Conservation (phyloP, 2,329 filamentous ascomycete genomes). For the Hymenoscyphus scutula region DNA sequence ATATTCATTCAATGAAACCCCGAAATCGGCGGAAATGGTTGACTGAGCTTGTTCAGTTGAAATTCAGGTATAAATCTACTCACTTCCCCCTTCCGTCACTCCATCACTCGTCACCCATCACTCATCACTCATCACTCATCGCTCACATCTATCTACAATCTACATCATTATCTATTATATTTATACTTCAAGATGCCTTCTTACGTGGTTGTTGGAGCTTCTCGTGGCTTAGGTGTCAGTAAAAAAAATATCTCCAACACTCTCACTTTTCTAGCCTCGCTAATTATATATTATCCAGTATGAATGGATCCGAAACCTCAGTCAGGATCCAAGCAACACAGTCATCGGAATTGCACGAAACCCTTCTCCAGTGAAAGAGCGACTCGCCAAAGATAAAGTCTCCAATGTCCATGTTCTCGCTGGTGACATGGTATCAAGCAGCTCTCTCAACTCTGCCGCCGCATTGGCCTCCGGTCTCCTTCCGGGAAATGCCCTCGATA, state of each 20-base stretch:
- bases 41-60: too few relatives aligned
- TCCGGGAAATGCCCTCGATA: conserved; percentile 30
- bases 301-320: conserved; percentile 48
- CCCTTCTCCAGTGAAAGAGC: conserved; percentile 44
- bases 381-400: conserved; percentile 34
- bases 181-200: conserved; percentile 19
- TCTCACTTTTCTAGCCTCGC: not conserved
- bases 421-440: conserved; percentile 42
- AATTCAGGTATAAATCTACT: too few relatives aligned
- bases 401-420: conserved; percentile 47
- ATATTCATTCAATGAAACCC: too few relatives aligned
- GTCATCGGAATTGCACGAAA: conserved; percentile 50
- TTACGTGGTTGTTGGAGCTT: conserved; percentile 25
- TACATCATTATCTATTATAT: too few relatives aligned
- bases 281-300: conserved; percentile 38
- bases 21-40: too few relatives aligned
- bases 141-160: too few relatives aligned
- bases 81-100: too few relatives aligned
- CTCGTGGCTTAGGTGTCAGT: conserved; percentile 25
- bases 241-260: not conserved
- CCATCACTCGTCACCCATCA: too few relatives aligned
- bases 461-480: conserved; percentile 25
- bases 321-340: conserved; percentile 42
- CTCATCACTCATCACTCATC: too few relatives aligned
- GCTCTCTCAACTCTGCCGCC: conserved; percentile 17